Evolutionary conservation across 192 early-diverging fungal genomes (phyloP), one percentile per base, ranked within the genome.

Genomic region (Haplosporangium gracile): DNA sequence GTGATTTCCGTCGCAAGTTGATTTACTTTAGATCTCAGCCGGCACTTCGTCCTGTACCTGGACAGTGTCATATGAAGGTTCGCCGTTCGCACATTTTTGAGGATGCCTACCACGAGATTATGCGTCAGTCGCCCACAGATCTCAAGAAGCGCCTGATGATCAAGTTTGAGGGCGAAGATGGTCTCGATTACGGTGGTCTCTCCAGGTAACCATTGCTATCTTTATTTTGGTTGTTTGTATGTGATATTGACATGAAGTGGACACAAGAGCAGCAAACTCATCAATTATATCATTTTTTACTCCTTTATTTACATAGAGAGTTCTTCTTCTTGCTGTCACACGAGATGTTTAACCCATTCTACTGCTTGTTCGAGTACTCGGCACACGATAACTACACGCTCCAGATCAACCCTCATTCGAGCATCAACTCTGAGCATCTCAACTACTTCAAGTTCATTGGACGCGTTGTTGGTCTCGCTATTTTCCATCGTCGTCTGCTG

Each of bases 391-490:
- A 96, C 83, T 99, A 99, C 90, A 99, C 98, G 55, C 92, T 99
- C 65, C 97, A 99, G 88, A 98, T 99, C 88, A 99, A 97, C 90
- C 97, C 97, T 38, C 94, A 98, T 89, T 97, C 97, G 15, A 94
- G 91, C 68, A 93, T 99, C 78, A 98, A 99, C 85, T 97, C 98
- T 42, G 97, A 99, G 81, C 98, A 99, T 92, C 91, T 99, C 70
- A 97, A 97, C 88, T 98, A 98, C 91, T 99, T 98, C 91, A 95
- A 95, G 88, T 99, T 99, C 81, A 99, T 99, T 87, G 98, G 98
- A 8, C 97, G 98, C 71, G 95, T 97, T 34, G 95, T 98, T 82
- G 98, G 98, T 11, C 89, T 99, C 82, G 95, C 97, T 11, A 97
- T 99, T 53, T 98, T 99, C 94, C 98, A 99, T 89, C 96, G 97